Evolutionary conservation across 2,329 filamentous ascomycete species (phyloP).

Genomic region (Clarireedia paspali): DNA sequence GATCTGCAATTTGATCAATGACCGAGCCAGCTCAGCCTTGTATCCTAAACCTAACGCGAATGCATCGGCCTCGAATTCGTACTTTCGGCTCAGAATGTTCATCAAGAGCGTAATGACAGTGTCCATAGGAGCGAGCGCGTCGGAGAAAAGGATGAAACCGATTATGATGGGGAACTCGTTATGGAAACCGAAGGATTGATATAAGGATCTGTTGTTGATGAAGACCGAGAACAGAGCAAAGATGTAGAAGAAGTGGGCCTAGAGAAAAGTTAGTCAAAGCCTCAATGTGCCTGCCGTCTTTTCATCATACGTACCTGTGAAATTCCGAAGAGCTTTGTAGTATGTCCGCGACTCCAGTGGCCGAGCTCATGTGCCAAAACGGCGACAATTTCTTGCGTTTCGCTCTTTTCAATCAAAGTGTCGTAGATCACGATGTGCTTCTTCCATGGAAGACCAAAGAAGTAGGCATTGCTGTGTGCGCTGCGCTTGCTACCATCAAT

Average conservation of each 20-base stretch:
- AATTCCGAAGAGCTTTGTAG: constrained; percentile 82
- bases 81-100: constrained; percentile 90
- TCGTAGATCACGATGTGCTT: constrained; percentile 99
- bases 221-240: constrained; percentile 96
- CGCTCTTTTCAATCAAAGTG: constrained; percentile 91
- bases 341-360: constrained; percentile 95
- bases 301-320: constrained; percentile 52
- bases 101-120: constrained; percentile 90
- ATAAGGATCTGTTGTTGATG: constrained; percentile 89
- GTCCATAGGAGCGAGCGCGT: constrained; percentile 91
- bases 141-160: constrained; percentile 94
- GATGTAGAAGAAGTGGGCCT: constrained; percentile 93
- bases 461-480: constrained; percentile 87
- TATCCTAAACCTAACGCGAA: constrained; percentile 86
- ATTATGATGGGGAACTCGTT: constrained; percentile 84
- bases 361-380: constrained; percentile 93
- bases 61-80: constrained; percentile 91
- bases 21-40: constrained; percentile 71
- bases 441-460: constrained; percentile 97
- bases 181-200: constrained; percentile 83
- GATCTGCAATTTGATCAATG: constrained; percentile 94
- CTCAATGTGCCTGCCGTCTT: background rate
- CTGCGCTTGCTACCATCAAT: constrained; percentile 88
- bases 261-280: constrained; percentile 28
- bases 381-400: constrained; percentile 85